A percentile compares a stretch with the other conserved stretches of the same genome.
Evolutionary conservation across 345 rosid genomes (phyloP).

Genomic region (Dipteronia sinensis): DNA sequence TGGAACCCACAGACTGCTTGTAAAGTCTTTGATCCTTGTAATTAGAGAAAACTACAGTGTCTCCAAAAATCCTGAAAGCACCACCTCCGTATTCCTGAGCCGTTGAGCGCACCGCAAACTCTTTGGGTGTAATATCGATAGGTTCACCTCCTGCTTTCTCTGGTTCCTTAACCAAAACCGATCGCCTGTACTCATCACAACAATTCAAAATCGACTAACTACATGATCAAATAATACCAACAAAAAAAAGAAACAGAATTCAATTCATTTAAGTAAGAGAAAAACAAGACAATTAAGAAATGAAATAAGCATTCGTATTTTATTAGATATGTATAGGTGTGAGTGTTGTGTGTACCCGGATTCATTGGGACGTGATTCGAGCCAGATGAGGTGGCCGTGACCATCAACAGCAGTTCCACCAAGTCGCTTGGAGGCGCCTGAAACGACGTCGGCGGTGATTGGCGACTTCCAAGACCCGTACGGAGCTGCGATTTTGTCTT

Average conservation of each 20-base stretch:
- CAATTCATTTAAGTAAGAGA: too few species aligned
- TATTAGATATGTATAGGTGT: not conserved
- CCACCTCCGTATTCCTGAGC: conserved; percentile 98
- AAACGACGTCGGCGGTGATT: conserved; percentile 79
- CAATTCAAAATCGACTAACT: not conserved
- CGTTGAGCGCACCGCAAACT: conserved; percentile 70
- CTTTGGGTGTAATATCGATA: conserved; percentile 76
- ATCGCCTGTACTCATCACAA: conserved; percentile 45
- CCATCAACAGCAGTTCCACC: conserved; percentile 73
- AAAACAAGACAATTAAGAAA: not conserved
- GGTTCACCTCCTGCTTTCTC: conserved; percentile 58
- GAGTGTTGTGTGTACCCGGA: conserved; percentile 55
- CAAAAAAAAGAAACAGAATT: too few species aligned
- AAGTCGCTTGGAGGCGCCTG: conserved; percentile 83
- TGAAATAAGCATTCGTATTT: too few species aligned
- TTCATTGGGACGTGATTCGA: conserved; percentile 86
- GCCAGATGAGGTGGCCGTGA: conserved; percentile 71
- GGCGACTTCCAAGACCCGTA: conserved; percentile 97
- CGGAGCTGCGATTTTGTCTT: conserved; percentile 54
- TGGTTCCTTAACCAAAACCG: conserved; percentile 65
- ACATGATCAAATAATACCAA: not conserved
- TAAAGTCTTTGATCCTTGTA: conserved; percentile 87
- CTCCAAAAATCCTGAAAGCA: conserved; percentile 63
- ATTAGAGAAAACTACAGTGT: conserved; percentile 71
- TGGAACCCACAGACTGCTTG: conserved; percentile 48